phyloP scores from a whole-genome alignment of 1,284 basidiomycete species.

The Naganishia sp. region DNA sequence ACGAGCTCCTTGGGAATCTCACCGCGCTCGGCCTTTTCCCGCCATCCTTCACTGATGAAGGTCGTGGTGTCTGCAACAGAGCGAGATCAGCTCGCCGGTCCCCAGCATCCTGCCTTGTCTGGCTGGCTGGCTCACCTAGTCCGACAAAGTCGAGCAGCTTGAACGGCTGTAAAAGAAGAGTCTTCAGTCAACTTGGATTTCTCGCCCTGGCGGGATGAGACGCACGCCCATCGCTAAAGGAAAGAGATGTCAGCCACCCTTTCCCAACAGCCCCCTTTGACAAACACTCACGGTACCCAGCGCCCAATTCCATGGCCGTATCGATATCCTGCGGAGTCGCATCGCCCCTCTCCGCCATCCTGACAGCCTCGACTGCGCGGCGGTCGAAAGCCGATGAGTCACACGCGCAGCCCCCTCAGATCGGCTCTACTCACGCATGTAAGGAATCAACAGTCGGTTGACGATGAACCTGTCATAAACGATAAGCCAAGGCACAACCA shows the following conservation, averaged over 20 bases:
- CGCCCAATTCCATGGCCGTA: slow-evolving; percentile 63
- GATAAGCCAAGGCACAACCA: slow-evolving; percentile 18
- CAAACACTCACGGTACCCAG: slow-evolving; percentile 56
- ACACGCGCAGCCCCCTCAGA: too few relatives aligned
- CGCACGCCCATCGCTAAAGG: slow-evolving; percentile 52
- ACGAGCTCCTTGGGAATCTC: slow-evolving; percentile 57
- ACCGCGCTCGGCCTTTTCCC: slow-evolving; percentile 55
- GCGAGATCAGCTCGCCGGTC: neutral
- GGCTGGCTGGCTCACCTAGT: slow-evolving; percentile 51
- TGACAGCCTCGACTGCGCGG: slow-evolving; percentile 58
- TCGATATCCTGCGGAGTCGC: slow-evolving; percentile 62
- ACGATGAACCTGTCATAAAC: slow-evolving; percentile 55
- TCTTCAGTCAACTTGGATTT: neutral
- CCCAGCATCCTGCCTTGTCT: too few relatives aligned
- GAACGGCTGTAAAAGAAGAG: slow-evolving; percentile 56
- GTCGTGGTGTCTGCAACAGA: slow-evolving; percentile 49
- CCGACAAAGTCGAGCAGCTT: slow-evolving; percentile 62
- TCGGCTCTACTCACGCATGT: slow-evolving; percentile 51
- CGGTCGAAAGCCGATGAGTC: too few relatives aligned
- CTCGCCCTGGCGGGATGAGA: neutral
- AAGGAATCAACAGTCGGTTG: slow-evolving; percentile 59
- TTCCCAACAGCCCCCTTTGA: neutral
- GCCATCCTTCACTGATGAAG: slow-evolving; percentile 61
- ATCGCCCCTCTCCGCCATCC: slow-evolving; percentile 62
- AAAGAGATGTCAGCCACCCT: neutral